Evolutionary conservation across 1,139 yeast species (phyloP), one percentile per base, ranked within the genome.

Genomic region (Keqinozyma sinolaborantium): DNA sequence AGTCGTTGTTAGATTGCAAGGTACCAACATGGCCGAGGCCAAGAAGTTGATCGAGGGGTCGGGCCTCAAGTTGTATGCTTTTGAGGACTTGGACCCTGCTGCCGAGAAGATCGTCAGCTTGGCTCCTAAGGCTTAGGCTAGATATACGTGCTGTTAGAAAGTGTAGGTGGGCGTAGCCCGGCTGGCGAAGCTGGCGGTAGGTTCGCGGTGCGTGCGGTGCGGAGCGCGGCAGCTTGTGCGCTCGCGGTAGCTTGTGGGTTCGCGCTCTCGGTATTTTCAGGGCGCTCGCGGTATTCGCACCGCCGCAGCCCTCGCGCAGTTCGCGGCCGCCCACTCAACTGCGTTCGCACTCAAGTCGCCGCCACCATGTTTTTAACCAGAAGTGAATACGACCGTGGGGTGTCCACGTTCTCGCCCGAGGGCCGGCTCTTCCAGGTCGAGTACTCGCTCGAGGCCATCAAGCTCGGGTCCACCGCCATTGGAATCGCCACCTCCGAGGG

Each of bases 311-410:
- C 19, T 24, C 14, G 12, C 23, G 12, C 12, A 5, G n/a, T 10
- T 13, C 11, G 12, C 25, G 11, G 10, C 16, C 19, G 7, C 11
- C 10, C 30, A 29, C 28, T 29, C n/a, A 14, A 12, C 12, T n/a
- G 16, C 27, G 14, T 19, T 27, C 29, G 12, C 24, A 16, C 10
- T 15, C 24, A 4, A 4, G 5, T 13, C 14, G 20, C 29, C 31
- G 18, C n/a, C 27, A 33, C 31, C 16, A 92, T 92, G 99, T 94
- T 94, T 66, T 77, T 94, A 50, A 94, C 98, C 16, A 82, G 99
- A 82, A 85, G 95, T 65, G 99, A 94, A 72, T 94, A 94, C 62
- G 99, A 94, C 58, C 85, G 99, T 63, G 98, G 98, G 43, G 98
- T 94, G 34, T 84, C 95, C 53, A 92, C 98, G 5, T 94, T 94